phyloP scores from a whole-genome alignment of 2,329 filamentous ascomycete species.

The Cladosporium sp. region DNA sequence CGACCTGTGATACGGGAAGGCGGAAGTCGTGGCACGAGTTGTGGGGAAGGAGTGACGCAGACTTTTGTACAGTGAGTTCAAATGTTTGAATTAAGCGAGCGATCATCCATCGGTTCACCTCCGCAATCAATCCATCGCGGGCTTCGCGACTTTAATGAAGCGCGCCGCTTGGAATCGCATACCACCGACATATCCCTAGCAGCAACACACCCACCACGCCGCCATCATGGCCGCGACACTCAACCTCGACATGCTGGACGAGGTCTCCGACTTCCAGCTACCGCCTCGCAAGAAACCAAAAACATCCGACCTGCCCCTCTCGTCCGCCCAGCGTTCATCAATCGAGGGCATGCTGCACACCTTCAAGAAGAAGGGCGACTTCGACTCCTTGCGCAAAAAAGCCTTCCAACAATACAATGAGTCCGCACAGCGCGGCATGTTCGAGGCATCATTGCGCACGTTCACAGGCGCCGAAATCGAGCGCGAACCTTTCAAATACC shows the following conservation, averaged over 20 bases:
- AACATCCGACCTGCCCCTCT: slow-evolving; percentile 72
- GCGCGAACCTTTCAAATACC: slow-evolving; percentile 66
- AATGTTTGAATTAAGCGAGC: neutral
- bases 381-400: slow-evolving; percentile 75
- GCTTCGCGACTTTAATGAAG: neutral
- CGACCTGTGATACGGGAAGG: neutral
- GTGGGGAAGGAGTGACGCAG: neutral
- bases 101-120: too few species aligned
- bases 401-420: slow-evolving; percentile 67
- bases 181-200: neutral
- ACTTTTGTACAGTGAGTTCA: neutral
- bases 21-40: neutral
- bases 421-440: slow-evolving; percentile 57
- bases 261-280: slow-evolving; percentile 34
- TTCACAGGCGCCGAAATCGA: slow-evolving; percentile 74
- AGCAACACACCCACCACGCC: neutral
- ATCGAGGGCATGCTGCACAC: slow-evolving; percentile 76
- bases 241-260: slow-evolving; percentile 26
- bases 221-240: slow-evolving; percentile 26
- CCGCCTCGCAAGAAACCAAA: slow-evolving; percentile 63
- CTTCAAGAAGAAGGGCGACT: slow-evolving; percentile 85
- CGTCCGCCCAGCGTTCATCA: slow-evolving; percentile 69
- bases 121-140: too few species aligned
- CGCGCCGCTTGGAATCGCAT: neutral
- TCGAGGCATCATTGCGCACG: slow-evolving; percentile 41